Percentiles rank a stretch among this genome's conserved stretches.
These are phyloP conservation scores for Phaeodactylum tricornutum DNA, from an alignment of 108 stramenopile species.

Conservation along the genomic window DNA sequence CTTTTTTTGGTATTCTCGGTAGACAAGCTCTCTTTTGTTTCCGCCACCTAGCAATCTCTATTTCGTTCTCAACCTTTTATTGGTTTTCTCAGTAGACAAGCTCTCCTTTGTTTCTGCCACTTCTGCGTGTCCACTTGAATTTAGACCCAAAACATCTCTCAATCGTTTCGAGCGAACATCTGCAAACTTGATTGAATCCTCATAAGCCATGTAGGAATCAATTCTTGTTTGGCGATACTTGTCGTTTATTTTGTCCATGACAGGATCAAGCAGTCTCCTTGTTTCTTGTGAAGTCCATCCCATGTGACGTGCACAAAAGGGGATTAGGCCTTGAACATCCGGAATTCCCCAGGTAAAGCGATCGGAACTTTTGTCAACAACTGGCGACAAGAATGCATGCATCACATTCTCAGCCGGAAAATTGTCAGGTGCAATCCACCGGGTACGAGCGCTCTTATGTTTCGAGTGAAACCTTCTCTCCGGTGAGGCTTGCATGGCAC, in stretches of 20 bases:
- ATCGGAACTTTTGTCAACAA: conserved; percentile 57
- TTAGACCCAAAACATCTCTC: conserved; percentile 21
- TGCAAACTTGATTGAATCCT: conserved; percentile 88
- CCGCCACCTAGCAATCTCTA: neutral
- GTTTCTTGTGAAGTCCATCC: conserved; percentile 82
- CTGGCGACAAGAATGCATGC: conserved; percentile 76
- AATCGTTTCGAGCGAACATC: conserved; percentile 54
- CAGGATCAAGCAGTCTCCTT: conserved; percentile 52
- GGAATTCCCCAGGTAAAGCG: conserved; percentile 84
- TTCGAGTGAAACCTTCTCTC: conserved; percentile 78
- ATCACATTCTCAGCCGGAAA: conserved; percentile 74
- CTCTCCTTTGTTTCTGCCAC: neutral
- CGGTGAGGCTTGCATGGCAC: conserved; percentile 8
- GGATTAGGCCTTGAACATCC: conserved; percentile 51
- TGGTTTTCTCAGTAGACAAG: too few relatives aligned
- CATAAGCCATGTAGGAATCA: conserved; percentile 90
- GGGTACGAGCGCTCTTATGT: conserved; percentile 65
- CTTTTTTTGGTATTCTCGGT: too few relatives aligned
- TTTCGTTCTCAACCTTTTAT: too few relatives aligned
- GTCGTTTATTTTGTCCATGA: conserved; percentile 42
- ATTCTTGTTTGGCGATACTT: conserved; percentile 72
- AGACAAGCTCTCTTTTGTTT: too few relatives aligned
- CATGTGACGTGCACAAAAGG: conserved; percentile 57
- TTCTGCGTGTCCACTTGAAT: neutral
- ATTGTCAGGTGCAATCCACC: conserved; percentile 73